Percentiles rank a stretch among this genome's conserved stretches.
Evolutionary conservation across 2,329 filamentous ascomycete species (phyloP).

Genomic region (Lecanicillium sp.): DNA sequence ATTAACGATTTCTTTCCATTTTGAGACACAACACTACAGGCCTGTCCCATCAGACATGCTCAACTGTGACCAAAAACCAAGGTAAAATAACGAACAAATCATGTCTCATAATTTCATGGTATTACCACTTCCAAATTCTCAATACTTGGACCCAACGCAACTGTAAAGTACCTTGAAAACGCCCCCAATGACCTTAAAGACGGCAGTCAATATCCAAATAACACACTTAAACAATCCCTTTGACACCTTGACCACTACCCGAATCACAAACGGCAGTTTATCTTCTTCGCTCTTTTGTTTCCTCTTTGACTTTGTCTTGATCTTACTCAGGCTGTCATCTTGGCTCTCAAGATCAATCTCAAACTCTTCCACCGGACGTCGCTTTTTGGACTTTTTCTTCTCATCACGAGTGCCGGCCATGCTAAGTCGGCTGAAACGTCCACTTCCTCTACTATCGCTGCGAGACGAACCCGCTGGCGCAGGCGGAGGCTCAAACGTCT

Average conservation of each 20-base stretch:
- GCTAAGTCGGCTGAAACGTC: slow-evolving; percentile 19
- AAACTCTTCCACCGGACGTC: slow-evolving; percentile 44
- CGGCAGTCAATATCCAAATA: slow-evolving; percentile 48
- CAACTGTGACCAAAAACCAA: not conserved
- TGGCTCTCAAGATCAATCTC: slow-evolving; percentile 58
- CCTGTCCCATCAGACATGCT: too few relatives aligned
- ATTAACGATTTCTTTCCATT: too few relatives aligned
- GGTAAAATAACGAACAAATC: not conserved
- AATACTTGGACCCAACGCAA: slow-evolving; percentile 38
- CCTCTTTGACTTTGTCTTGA: slow-evolving; percentile 22
- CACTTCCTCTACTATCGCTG: slow-evolving; percentile 5
- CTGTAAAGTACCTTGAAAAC: slow-evolving; percentile 43
- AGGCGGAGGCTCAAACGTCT: slow-evolving; percentile 53
- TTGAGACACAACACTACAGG: too few relatives aligned
- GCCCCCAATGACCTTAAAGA: slow-evolving; percentile 43
- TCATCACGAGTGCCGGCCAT: slow-evolving; percentile 17
- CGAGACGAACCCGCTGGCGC: slow-evolving; percentile 13
- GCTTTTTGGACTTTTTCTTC: slow-evolving; percentile 22
- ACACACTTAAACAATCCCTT: slow-evolving; percentile 48
- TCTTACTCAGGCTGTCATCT: slow-evolving; percentile 32
- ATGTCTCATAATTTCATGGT: slow-evolving; percentile 3
- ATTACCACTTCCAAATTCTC: slow-evolving; percentile 9
- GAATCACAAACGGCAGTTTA: slow-evolving; percentile 40
- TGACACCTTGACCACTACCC: slow-evolving; percentile 40
- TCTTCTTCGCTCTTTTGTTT: slow-evolving; percentile 33